Base-by-base conservation (phyloP, 805 yeast species). In the Wickerhamiella bombiphila region DNA sequence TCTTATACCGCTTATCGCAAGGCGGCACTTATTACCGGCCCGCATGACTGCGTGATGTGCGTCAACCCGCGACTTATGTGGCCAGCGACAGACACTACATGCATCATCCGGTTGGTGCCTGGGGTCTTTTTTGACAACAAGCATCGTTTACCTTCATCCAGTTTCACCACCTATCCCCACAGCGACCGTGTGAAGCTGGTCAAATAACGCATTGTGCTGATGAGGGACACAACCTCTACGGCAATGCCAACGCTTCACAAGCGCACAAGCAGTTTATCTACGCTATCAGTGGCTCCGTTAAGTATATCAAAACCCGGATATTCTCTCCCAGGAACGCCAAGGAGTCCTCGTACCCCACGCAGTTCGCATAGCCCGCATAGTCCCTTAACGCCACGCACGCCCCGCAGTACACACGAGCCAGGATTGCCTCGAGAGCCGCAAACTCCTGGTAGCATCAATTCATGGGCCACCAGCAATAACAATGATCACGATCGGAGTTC, bases 201-300 rank as follows among this genome's bases (percentile, higher is more conserved):
- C 26, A 24, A 13, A 24, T 9, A 24, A 13, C 11, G 11, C 9
- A 24, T 24, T 24, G 9, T 24, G 13, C 26, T 13, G 26, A 24
- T 24, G 26, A 24, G 26, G 13, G 26, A 9, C 13, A 24, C 13
- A 9, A 9, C 26, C 9, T 9, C 9, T 13, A 24, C 26, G 22
- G 22, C 30, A 3, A 16, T 13, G 16, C 31, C 26, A 11, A 16
- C 14, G n/a, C 33, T 37, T 7, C 42, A 34, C 34, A 34, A 35
- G 31, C 42, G 48, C 9, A 37, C 38, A 29, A 42, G 46, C 16
- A 44, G 48, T 26, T 38, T 44, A 5, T 33, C 44, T 2, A 30
- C 32, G 3, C 16, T 34, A 15, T 35, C 35, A 3, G 41, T 39
- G 11, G 39, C 42, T 2, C 43, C 44, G 3, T 26, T 42, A 18